Percentiles rank a stretch among this genome's conserved stretches.
Conservation (phyloP, 2,329 filamentous ascomycete species). For the Sarocladiaceae sp. region DNA sequence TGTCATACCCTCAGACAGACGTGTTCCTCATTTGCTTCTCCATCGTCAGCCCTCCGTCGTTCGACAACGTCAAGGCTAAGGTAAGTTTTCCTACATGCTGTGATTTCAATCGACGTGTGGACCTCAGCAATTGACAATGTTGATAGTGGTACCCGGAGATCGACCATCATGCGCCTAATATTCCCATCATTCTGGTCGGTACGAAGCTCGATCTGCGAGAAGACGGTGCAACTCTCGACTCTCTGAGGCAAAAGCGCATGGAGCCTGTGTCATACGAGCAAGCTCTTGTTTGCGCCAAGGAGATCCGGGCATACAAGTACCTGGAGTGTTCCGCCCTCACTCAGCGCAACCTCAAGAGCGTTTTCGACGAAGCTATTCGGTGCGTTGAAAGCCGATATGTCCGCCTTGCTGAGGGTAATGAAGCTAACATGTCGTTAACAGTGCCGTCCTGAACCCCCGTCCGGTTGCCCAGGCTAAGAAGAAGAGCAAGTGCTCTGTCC, state of each 20-base stretch:
- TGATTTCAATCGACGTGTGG: neutral
- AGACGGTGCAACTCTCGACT: conserved; percentile 76
- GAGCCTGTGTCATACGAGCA: conserved; percentile 95
- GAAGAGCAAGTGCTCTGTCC: conserved; percentile 66
- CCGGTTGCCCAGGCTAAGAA: conserved; percentile 46
- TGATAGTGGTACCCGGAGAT: conserved; percentile 93
- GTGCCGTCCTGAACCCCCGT: conserved; percentile 68
- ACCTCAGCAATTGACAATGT: neutral
- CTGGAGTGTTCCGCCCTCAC: conserved; percentile 96
- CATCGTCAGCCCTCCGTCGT: conserved; percentile 94
- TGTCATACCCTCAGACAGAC: conserved; percentile 97
- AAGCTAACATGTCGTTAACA: too few species aligned
- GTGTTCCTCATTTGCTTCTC: conserved; percentile 99
- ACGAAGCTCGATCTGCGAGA: conserved; percentile 96
- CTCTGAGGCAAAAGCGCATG: conserved; percentile 88
- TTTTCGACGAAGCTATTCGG: conserved; percentile 98
- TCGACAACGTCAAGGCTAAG: conserved; percentile 99
- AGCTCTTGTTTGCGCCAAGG: conserved; percentile 82
- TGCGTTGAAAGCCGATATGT: conserved; percentile 45
- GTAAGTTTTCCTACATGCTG: conserved; percentile 41
- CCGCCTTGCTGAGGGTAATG: too few species aligned
- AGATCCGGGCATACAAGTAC: conserved; percentile 96
- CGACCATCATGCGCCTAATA: conserved; percentile 90
- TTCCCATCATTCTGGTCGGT: conserved; percentile 94
- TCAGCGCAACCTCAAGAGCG: conserved; percentile 94